Base-by-base conservation (phyloP, 495 filamentous ascomycete genomes). In the Penicillium flavigenum region DNA sequence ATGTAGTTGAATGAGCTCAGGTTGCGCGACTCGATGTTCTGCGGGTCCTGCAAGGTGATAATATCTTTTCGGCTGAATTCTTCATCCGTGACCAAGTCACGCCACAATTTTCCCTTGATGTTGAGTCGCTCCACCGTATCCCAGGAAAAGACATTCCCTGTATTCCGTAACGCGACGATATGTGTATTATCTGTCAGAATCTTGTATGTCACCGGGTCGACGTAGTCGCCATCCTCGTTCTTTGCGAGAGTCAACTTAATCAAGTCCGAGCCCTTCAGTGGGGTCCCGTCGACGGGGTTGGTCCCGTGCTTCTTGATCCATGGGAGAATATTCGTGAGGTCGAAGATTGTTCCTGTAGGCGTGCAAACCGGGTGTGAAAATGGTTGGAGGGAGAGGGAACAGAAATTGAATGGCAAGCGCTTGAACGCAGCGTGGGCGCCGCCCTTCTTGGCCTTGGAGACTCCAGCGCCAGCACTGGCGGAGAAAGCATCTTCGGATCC, bases 131-230 rank as follows among this genome's bases (percentile, higher is more conserved):
- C 91, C 11, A 98, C 82, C 3, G 94, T 99, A 67, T 98, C 94
- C 84, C 87, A 96, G 10, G 92, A 85, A 67, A 96, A 99, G 7
- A 96, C 95, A 75, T 98, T 98, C 34, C 90, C 91, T 38, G 91
- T 89, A 63, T 89, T 91, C 47, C 86, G 79, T 57, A 99, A 76
- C 29, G 92, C 92, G 44, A 98, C 90, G 44, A 99, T 88, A 69
- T 99, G 94, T 9, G 95, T 96, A 70, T 97, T 98, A 68, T 99
- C 92, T 38, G 94, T 99, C 62, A 99, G 87, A 11, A 94, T 87
- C 74, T 99, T 99, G 79, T 88, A 98, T 4, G 90, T 96, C 20
- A 99, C 93, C 2, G 94, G 94, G 69, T 99, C 94, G 59, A 96
- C 89, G 62, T 90, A 90, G 63, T 98, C 95, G 53, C 87, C 90